Base-by-base conservation (phyloP, 148 eudicot genomes). In the Vaccinium darrowii region DNA sequence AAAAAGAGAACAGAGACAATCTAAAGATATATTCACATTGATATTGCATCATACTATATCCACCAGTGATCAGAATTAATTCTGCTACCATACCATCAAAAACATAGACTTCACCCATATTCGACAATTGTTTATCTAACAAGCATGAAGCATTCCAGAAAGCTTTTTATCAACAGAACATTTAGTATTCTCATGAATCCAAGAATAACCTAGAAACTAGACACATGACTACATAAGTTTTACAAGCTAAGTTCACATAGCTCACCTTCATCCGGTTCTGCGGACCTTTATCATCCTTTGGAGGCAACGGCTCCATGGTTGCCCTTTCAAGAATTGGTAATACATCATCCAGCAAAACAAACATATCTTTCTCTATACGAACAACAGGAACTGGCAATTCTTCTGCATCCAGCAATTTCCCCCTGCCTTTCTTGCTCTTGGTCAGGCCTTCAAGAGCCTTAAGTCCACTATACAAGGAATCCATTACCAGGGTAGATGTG, bases 181-280 rank as follows among this genome's bases (percentile, higher is more conserved):
- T 54, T 16, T 30, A 54, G 12, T 56, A 56, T 18, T 30, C 65
- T 56, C 9, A 18, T 11, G 36, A 80, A 69, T 43, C 54, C 13
- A 81, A 39, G 39, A 81, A 81, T 7, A 82, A 11, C 18, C 39
- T 15, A 27, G 57, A 65, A 36, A 67, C 11, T 23, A 82, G 8
- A 18, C 3, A 51, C 8, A 67, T 3, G 3, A 9, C 30, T 52
- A 19, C 47, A 5, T 50, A 51, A 81, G 33, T 56, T 49, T 30
- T 51, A 25, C 65, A 7, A 72, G 30, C 18, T 43, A 76, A 13
- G 43, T 62, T 76, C 76, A 78, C 19, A 1, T 49, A 49, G 83
- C 97, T 90, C 83, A 94, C 99, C 95, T 96, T 94, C 47, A 91
- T 93, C 88, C 98, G 99, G 85, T 96, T 96, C 87, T 94, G 99